Percentiles rank a stretch among this genome's conserved stretches.
Conservation (phyloP, 148 eudicot genomes). For the Nepenthes mirabilis region DNA sequence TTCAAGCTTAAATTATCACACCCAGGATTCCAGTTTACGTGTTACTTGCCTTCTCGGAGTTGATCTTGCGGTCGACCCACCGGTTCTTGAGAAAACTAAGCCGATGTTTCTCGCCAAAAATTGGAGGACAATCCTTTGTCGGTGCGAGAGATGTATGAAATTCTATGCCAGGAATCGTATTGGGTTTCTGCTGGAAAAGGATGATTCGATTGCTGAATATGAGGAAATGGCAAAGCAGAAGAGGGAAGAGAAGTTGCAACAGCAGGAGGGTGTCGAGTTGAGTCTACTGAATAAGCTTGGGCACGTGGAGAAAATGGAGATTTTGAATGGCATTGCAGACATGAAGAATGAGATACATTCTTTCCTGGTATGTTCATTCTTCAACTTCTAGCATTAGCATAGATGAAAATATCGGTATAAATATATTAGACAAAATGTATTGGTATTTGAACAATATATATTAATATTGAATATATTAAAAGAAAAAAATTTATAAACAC, state of each 20-base stretch:
- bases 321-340: constrained; percentile 75
- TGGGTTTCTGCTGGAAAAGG: constrained; percentile 63
- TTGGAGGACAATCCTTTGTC: constrained; percentile 78
- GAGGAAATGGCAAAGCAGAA: constrained; percentile 75
- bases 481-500: too few species aligned
- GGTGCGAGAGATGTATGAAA: constrained; percentile 47
- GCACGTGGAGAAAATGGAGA: constrained; percentile 83
- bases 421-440: too few species aligned
- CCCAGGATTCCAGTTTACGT: constrained; percentile 27
- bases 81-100: constrained; percentile 23
- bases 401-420: too few species aligned
- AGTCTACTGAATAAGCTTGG: constrained; percentile 68
- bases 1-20: constrained; percentile 15
- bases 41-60: constrained; percentile 39
- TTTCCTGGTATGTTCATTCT: constrained; percentile 50
- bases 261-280: constrained; percentile 53
- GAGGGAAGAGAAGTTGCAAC: constrained; percentile 74
- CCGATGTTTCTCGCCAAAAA: constrained; percentile 56
- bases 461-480: neutral
- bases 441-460: neutral
- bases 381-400: too few species aligned
- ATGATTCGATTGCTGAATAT: constrained; percentile 83
- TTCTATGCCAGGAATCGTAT: constrained; percentile 47
- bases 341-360: constrained; percentile 72
- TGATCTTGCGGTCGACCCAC: constrained; percentile 32